Conservation (phyloP, 176 grass and related monocot genomes). For the Paspalum notatum region DNA sequence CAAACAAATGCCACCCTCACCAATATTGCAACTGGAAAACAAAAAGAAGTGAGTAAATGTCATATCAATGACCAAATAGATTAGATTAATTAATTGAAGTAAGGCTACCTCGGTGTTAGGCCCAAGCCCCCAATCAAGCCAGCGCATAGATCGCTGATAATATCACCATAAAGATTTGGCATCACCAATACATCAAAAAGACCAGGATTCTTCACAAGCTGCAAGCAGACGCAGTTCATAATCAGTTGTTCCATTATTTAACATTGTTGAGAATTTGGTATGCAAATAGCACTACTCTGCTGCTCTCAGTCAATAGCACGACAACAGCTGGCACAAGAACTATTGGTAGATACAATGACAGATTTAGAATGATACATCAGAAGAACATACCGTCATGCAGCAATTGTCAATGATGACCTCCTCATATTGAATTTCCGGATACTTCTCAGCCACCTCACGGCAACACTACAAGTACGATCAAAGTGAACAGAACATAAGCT, state of each 20-base stretch:
- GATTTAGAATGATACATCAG: neutral
- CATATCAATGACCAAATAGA: constrained; percentile 4
- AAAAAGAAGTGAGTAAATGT: neutral
- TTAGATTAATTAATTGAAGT: constrained; percentile 14
- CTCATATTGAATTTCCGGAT: constrained; percentile 90
- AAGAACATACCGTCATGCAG: constrained; percentile 86
- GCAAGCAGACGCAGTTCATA: constrained; percentile 39
- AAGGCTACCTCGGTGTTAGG: constrained; percentile 87
- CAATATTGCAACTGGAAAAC: constrained; percentile 82
- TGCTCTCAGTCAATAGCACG: neutral
- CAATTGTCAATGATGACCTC: constrained; percentile 99
- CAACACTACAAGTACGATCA: constrained; percentile 72
- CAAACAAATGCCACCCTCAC: constrained; percentile 94
- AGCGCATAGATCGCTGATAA: constrained; percentile 98
- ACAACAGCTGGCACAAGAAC: constrained; percentile 5
- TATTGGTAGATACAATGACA: too few species aligned
- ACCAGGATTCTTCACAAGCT: constrained; percentile 91
- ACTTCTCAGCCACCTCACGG: constrained; percentile 95
- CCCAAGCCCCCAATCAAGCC: constrained; percentile 93
- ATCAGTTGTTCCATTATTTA: constrained; percentile 1
- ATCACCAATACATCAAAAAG: constrained; percentile 97
- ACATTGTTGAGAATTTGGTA: neutral
- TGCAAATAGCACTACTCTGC: neutral
- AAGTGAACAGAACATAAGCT: constrained; percentile 14
- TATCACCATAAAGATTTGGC: constrained; percentile 98